Conservation (phyloP, 2,329 filamentous ascomycete genomes). For the Hymenoscyphus occultus region DNA sequence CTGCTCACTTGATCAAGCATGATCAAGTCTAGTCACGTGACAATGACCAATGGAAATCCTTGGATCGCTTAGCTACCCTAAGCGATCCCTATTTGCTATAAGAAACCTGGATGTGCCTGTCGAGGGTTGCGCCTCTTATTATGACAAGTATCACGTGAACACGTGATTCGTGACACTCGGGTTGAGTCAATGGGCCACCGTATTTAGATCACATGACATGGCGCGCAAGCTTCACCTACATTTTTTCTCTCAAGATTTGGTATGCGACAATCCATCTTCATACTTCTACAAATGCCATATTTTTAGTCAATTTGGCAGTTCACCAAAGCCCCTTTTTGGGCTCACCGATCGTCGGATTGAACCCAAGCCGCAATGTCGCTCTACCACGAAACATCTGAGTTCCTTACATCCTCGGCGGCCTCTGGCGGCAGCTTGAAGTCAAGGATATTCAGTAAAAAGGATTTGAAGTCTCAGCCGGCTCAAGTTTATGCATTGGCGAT, state of each 20-base stretch:
- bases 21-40: too few relatives aligned
- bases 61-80: too few relatives aligned
- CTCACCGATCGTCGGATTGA: background rate
- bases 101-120: too few relatives aligned
- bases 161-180: too few relatives aligned
- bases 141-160: too few relatives aligned
- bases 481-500: slow-evolving; percentile 85
- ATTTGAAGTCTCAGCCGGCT: slow-evolving; percentile 71
- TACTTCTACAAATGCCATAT: background rate
- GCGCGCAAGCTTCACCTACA: background rate
- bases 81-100: too few relatives aligned
- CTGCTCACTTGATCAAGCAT: too few relatives aligned
- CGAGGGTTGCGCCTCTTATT: too few relatives aligned
- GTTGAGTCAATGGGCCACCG: background rate
- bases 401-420: slow-evolving; percentile 63
- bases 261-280: background rate
- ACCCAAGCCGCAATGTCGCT: slow-evolving; percentile 67
- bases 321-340: background rate
- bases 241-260: background rate
- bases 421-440: slow-evolving; percentile 83
- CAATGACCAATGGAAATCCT: too few relatives aligned
- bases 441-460: slow-evolving; percentile 71
- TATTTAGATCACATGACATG: background rate
- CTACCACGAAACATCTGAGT: slow-evolving; percentile 83
- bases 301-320: background rate